A percentile compares a stretch with the other conserved stretches of the same genome.
These are phyloP conservation scores for Didymella pomorum DNA, from an alignment of 2,329 filamentous ascomycete species.

Conservation along the genomic window DNA sequence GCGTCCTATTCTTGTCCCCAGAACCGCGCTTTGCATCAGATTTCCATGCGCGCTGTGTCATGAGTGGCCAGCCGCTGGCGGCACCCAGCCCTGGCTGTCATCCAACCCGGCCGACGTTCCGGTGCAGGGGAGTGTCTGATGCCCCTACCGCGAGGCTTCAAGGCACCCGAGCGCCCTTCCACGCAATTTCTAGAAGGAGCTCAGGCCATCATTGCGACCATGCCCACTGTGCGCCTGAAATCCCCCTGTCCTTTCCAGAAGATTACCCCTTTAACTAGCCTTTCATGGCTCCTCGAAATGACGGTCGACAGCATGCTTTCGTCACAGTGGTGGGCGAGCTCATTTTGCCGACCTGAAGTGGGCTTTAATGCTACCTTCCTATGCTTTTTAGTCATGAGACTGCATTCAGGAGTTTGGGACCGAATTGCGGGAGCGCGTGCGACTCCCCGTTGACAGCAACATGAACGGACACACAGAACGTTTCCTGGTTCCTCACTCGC, in stretches of 20 bases:
- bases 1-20: constrained; percentile 43
- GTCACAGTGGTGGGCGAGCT: constrained; percentile 27
- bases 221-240: constrained; percentile 27
- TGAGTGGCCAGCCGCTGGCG: constrained; percentile 43
- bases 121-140: constrained; percentile 39
- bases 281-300: constrained; percentile 29
- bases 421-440: constrained; percentile 30
- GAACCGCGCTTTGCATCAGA: constrained; percentile 42
- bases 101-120: constrained; percentile 37
- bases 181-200: constrained; percentile 49
- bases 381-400: constrained; percentile 12
- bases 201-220: constrained; percentile 31
- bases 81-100: constrained; percentile 37
- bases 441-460: constrained; percentile 28
- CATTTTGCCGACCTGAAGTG: constrained; percentile 11
- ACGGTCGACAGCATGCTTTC: constrained; percentile 24
- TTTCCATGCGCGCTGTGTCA: constrained; percentile 35
- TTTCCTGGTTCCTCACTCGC: constrained; percentile 11
- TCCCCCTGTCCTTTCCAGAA: constrained; percentile 50
- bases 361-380: constrained; percentile 9
- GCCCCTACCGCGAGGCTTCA: constrained; percentile 40
- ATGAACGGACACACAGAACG: constrained; percentile 28
- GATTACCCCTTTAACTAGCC: constrained; percentile 45
- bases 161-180: constrained; percentile 44
- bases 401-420: constrained; percentile 18